Evolutionary conservation across 2,329 filamentous ascomycete species (phyloP).

Genomic region (Nothophoma quercina): DNA sequence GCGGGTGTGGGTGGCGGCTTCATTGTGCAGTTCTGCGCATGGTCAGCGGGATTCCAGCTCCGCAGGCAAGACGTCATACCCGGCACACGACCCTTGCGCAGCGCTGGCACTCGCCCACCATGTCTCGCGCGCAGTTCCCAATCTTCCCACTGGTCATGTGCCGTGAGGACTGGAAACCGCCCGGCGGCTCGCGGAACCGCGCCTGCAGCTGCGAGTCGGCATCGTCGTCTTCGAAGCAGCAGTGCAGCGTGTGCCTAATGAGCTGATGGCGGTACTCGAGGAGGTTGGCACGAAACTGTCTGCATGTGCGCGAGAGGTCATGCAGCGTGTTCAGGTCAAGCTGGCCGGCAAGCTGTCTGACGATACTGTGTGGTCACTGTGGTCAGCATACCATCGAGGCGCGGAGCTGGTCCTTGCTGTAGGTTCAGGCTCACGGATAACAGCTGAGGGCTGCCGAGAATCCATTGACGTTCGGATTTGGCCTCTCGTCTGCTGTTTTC

Average conservation of each 20-base stretch:
- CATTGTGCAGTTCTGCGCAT: constrained; percentile 80
- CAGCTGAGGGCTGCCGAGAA: constrained; percentile 70
- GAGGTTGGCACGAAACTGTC: constrained; percentile 77
- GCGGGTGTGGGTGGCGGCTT: constrained; percentile 76
- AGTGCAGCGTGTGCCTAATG: constrained; percentile 77
- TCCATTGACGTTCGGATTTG: constrained; percentile 64
- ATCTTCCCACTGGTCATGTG: constrained; percentile 69
- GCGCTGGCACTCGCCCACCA: constrained; percentile 82
- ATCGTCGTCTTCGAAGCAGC: constrained; percentile 71
- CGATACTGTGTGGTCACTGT: constrained; percentile 65
- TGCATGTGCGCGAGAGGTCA: constrained; percentile 81
- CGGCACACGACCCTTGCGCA: constrained; percentile 82
- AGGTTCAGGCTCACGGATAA: constrained; percentile 68
- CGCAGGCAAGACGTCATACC: constrained; percentile 59
- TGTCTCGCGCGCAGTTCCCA: constrained; percentile 82
- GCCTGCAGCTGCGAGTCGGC: constrained; percentile 58
- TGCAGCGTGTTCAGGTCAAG: constrained; percentile 90
- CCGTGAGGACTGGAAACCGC: constrained; percentile 20
- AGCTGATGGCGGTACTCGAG: constrained; percentile 80
- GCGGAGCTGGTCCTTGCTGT: constrained; percentile 40
- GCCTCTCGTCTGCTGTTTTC: constrained; percentile 38
- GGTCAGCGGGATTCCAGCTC: constrained; percentile 23
- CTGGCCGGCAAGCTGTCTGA: constrained; percentile 74
- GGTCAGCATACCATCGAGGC: constrained; percentile 40
- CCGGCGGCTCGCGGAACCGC: constrained; percentile 42